Percentiles rank a stretch among this genome's conserved stretches.
phyloP scores from a whole-genome alignment of 805 yeast genomes.

The Peterozyma toletana region DNA sequence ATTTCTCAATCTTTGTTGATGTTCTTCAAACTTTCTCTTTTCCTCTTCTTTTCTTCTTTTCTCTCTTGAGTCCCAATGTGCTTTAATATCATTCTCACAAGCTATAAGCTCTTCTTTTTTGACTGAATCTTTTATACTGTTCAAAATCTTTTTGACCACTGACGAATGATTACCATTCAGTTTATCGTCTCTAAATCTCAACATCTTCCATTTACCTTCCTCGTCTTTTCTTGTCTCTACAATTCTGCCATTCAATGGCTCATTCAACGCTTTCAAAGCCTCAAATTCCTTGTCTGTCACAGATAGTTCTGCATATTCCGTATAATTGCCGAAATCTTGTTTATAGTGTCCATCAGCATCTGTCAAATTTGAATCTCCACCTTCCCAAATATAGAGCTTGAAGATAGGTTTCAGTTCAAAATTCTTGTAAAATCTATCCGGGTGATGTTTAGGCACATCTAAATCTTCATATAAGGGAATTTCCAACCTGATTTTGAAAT shows the following conservation, averaged over 20 bases:
- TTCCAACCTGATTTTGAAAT: constrained; percentile 63
- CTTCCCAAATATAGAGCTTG: constrained; percentile 73
- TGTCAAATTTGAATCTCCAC: constrained; percentile 31
- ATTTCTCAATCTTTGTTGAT: not conserved
- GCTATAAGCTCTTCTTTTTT: constrained; percentile 65
- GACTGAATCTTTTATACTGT: constrained; percentile 83
- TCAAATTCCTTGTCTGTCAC: constrained; percentile 77
- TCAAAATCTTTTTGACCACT: constrained; percentile 76
- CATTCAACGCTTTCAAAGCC: constrained; percentile 53
- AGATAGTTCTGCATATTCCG: constrained; percentile 57
- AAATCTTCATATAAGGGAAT: constrained; percentile 56
- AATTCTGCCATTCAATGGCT: constrained; percentile 84
- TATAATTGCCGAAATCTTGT: constrained; percentile 37
- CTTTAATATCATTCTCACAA: constrained; percentile 48
- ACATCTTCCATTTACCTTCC: constrained; percentile 67
- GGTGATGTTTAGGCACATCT: constrained; percentile 58
- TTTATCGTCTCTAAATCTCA: constrained; percentile 92
- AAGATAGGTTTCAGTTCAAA: constrained; percentile 76
- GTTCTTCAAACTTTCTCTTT: constrained; percentile 1
- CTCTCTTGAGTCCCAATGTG: constrained; percentile 57
- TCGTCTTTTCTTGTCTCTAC: constrained; percentile 75
- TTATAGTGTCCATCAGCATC: constrained; percentile 26
- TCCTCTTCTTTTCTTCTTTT: constrained; percentile 23
- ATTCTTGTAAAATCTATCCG: constrained; percentile 65
- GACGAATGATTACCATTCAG: constrained; percentile 76